Evolutionary conservation across 2,329 filamentous ascomycete genomes (phyloP), one percentile per base, ranked within the genome.

Genomic region (Penicillium sp.): DNA sequence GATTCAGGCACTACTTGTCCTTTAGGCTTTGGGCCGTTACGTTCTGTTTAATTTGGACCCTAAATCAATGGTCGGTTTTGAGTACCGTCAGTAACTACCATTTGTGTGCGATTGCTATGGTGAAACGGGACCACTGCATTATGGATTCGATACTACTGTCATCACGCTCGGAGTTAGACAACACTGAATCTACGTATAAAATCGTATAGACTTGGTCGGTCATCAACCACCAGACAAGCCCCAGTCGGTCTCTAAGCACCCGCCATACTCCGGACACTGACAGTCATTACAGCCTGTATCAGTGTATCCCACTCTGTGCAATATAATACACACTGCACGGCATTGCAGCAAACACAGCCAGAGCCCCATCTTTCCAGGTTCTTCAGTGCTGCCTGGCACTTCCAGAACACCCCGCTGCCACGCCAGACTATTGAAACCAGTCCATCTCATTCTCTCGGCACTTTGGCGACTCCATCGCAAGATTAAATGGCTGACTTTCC

Each of bases 311-410:
- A 31, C 31, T 49, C 33, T 35, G 19, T 18, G 49, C 18, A 31
- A 31, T 9, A 31, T 9, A 6, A 31, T 10, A 1, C 24, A 27
- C 24, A 27, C 24, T 27, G 24, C 24, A 39, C 35, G 14, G 35
- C 18, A 36, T 50, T 22, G 22, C 49, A 46, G 10, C 16, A 31
- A 31, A 53, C 62, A 60, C 61, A 60, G 61, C 56, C 65, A 66
- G 61, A 64, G 50, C 51, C 57, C 54, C 54, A 24, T 60, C 33
- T 36, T 40, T 54, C 31, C 7, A 10, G 31, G 7, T 31, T 31
- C 54, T 51, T 37, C 46, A 59, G 50, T 66, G 60, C 54, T 65
- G 63, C 63, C 65, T 67, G 55, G 41, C 52, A 16, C 10, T 60
- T 58, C 49, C 31, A n/a, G 58, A 47, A 63, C 35, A 40, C 52